Evolutionary conservation across 805 yeast genomes (phyloP).

Genomic region (Saccharomycopsis sp.): DNA sequence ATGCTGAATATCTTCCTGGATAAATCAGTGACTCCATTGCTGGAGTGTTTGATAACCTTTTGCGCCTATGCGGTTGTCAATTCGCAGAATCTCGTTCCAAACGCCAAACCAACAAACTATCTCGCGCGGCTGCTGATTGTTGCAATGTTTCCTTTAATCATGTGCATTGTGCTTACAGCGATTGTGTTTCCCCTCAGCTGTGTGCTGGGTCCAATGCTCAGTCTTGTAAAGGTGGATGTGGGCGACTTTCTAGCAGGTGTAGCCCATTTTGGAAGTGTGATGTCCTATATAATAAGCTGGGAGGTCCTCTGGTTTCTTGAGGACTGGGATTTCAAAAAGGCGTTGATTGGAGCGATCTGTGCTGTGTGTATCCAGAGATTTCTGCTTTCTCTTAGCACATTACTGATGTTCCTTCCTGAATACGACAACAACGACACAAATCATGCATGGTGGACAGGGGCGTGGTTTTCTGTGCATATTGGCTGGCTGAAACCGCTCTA

Average conservation of each 20-base stretch:
- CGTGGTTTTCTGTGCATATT: slow-evolving; percentile 93
- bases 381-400: slow-evolving; percentile 76
- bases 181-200: slow-evolving; percentile 39
- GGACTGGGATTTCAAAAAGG: slow-evolving; percentile 83
- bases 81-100: slow-evolving; percentile 76
- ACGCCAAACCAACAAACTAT: slow-evolving; percentile 45
- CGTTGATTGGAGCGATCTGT: slow-evolving; percentile 79
- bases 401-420: slow-evolving; percentile 81
- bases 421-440: slow-evolving; percentile 92
- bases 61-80: slow-evolving; percentile 75
- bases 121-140: slow-evolving; percentile 54
- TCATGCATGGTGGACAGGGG: slow-evolving; percentile 99
- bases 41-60: slow-evolving; percentile 75
- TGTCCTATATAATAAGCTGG: slow-evolving; percentile 80
- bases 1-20: slow-evolving; percentile 62
- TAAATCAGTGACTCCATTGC: slow-evolving; percentile 62
- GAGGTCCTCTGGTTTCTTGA: slow-evolving; percentile 96
- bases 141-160: slow-evolving; percentile 41
- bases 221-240: slow-evolving; percentile 26
- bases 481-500: slow-evolving; percentile 94
- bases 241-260: slow-evolving; percentile 57
- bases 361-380: slow-evolving; percentile 83
- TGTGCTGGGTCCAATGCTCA: slow-evolving; percentile 42
- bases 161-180: slow-evolving; percentile 29
- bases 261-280: slow-evolving; percentile 92